Conservation (phyloP, 805 yeast genomes). For the Nakazawaea ishiwadae region DNA sequence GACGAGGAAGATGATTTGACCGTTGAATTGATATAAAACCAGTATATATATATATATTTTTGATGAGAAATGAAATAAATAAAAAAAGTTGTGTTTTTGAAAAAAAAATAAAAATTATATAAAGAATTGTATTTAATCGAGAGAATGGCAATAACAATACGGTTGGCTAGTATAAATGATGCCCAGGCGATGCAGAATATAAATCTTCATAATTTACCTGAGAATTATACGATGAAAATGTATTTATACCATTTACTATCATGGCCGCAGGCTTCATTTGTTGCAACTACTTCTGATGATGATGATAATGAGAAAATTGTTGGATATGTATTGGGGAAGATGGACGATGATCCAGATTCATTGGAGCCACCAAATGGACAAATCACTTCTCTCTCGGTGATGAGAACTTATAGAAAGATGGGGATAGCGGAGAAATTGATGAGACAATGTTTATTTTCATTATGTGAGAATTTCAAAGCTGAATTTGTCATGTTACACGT, state of each 20-base stretch:
- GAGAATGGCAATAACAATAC: constrained; percentile 74
- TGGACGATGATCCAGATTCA: constrained; percentile 90
- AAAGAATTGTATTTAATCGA: too few species aligned
- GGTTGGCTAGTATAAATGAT: constrained; percentile 83
- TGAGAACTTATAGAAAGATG: constrained; percentile 93
- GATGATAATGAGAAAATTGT: constrained; percentile 89
- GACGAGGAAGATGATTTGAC: constrained; percentile 50
- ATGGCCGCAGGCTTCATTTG: constrained; percentile 98
- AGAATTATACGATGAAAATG: constrained; percentile 85
- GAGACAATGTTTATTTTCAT: constrained; percentile 72
- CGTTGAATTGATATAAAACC: constrained; percentile 2
- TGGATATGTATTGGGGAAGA: constrained; percentile 93
- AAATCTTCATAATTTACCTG: constrained; percentile 86
- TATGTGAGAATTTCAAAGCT: constrained; percentile 78
- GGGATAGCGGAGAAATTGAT: constrained; percentile 90
- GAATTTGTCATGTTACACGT: constrained; percentile 88
- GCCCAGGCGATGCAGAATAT: constrained; percentile 95
- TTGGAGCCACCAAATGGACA: constrained; percentile 81
- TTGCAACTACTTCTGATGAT: constrained; percentile 76
- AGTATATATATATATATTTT: too few species aligned
- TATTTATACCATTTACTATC: constrained; percentile 86
- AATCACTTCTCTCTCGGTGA: constrained; percentile 89
- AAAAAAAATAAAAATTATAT: too few species aligned
- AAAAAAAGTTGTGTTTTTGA: not conserved
- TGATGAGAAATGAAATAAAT: too few species aligned